Conservation (phyloP, 441 rosid species). For the Croton laevigatus region DNA sequence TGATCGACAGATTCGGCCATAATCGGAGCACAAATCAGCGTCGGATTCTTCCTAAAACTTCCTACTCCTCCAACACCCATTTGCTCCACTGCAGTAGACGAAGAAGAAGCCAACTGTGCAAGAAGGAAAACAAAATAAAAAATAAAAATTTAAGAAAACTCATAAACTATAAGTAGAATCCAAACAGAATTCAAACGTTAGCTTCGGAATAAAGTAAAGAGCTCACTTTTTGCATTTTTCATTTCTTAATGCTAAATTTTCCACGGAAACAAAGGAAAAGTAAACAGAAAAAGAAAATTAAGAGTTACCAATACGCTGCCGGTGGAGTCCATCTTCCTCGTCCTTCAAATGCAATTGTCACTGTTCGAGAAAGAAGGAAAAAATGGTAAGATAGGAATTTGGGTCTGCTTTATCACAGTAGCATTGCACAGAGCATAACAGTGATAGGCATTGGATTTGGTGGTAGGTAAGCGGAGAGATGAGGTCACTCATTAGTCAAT, state of each 20-base stretch:
- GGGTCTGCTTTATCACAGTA: too few species aligned
- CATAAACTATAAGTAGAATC: neutral
- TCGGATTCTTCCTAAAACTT: conserved; percentile 43
- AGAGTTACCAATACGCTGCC: conserved; percentile 26
- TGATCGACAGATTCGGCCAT: conserved; percentile 62
- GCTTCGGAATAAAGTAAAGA: neutral
- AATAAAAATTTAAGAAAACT: neutral
- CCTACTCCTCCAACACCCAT: conserved; percentile 24
- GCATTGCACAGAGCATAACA: too few species aligned
- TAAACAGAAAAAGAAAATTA: neutral
- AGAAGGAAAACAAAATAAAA: neutral
- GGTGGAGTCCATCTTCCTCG: conserved; percentile 20
- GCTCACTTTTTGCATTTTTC: neutral
- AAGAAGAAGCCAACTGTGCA: conserved; percentile 42
- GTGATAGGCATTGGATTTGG: too few species aligned
- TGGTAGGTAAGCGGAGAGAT: too few species aligned
- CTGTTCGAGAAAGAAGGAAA: neutral
- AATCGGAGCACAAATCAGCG: conserved; percentile 77
- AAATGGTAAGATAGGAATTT: neutral
- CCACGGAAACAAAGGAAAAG: neutral
- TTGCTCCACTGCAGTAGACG: conserved; percentile 28
- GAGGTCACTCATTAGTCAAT: too few species aligned
- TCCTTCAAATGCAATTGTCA: neutral
- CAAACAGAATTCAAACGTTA: neutral
- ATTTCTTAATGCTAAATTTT: neutral